Base-by-base conservation (phyloP, 805 yeast species). In the Helenozyma rhizophorensis region DNA sequence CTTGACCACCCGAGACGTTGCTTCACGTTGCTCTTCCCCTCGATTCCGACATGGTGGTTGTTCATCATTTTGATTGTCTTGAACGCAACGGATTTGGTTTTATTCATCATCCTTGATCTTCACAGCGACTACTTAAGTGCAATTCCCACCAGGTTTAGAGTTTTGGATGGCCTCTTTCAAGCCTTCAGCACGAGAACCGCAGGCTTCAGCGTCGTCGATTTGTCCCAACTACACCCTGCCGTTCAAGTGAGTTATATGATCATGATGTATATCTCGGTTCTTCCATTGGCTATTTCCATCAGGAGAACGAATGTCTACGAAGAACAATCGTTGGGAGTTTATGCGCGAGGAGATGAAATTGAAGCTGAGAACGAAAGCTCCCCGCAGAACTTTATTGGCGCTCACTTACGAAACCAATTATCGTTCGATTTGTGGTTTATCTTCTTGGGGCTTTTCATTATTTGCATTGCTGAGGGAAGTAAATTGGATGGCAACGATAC, bases 271-370 rank as follows among this genome's bases (percentile, higher is more conserved):
- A 88, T 93, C 17, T 90, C 97, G 11, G 97, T 90, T 27, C 69
- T 89, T 53, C 99, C 99, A 1, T 66, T 93, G 47, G 98, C 99
- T 21, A 93, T 93, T 43, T 86, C 96, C 23, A 88, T 93, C 42
- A 78, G 99, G 63, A 76, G 97, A 56, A 93, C 98, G 13, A 93
- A 93, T 56, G 99, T 93, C 34, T 93, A 93, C 62, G 99, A 93
- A 56, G 98, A 93, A 51, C 97, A 88, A 54, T 84, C 96, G 0
- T 62, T 93, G 36, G 98, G 98, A n/a, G 73, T 88, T n/a, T 89
- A 85, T 52, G 51, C 62, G 11, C 53, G 52, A 26, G 71, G 62
- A n/a, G 54, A 47, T n/a, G 57, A 49, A 14, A 46, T 47, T 10
- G 53, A 46, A 2, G 50, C 45, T 4, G 68, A 62, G 6, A 46